Percentiles rank a stretch among this genome's conserved stretches.
These are phyloP conservation scores for Pyricularia pennisetigena DNA, from an alignment of 2,329 filamentous ascomycete species.

Conservation along the genomic window DNA sequence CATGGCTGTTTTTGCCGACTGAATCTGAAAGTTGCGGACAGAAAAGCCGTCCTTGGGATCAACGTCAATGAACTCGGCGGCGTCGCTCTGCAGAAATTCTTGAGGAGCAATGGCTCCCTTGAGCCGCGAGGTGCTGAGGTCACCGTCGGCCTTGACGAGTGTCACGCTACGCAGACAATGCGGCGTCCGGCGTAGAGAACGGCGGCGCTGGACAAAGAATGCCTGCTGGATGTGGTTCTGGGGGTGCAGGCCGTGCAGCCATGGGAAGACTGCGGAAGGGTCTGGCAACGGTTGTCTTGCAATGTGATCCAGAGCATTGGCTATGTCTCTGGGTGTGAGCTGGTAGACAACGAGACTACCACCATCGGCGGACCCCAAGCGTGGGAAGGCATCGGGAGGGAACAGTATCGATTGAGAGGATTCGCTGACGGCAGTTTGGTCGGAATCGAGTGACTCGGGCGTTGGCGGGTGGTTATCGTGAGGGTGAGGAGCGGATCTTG, in stretches of 20 bases:
- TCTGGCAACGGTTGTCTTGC: slow-evolving; percentile 76
- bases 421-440: slow-evolving; percentile 30
- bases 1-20: slow-evolving; percentile 76
- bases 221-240: slow-evolving; percentile 81
- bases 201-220: slow-evolving; percentile 76
- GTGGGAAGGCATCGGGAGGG: slow-evolving; percentile 57
- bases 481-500: slow-evolving; percentile 31
- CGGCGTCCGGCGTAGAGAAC: slow-evolving; percentile 59
- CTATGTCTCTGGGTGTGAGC: slow-evolving; percentile 59
- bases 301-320: slow-evolving; percentile 63
- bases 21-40: slow-evolving; percentile 95
- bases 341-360: slow-evolving; percentile 57
- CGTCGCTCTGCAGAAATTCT: slow-evolving; percentile 56
- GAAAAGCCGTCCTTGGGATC: slow-evolving; percentile 90
- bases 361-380: slow-evolving; percentile 26
- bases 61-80: slow-evolving; percentile 63
- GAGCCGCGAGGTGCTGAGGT: slow-evolving; percentile 62
- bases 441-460: slow-evolving; percentile 23
- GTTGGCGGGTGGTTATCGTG: slow-evolving; percentile 29
- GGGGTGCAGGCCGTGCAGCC: slow-evolving; percentile 87
- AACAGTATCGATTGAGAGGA: slow-evolving; percentile 60
- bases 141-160: slow-evolving; percentile 79
- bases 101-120: slow-evolving; percentile 80
- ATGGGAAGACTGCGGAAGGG: slow-evolving; percentile 82
- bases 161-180: slow-evolving; percentile 72